A percentile compares a stretch with the other conserved stretches of the same genome.
These are phyloP conservation scores for Ceratobasidium sp. DNA, from an alignment of 1,284 basidiomycete genomes.

Conservation along the genomic window DNA sequence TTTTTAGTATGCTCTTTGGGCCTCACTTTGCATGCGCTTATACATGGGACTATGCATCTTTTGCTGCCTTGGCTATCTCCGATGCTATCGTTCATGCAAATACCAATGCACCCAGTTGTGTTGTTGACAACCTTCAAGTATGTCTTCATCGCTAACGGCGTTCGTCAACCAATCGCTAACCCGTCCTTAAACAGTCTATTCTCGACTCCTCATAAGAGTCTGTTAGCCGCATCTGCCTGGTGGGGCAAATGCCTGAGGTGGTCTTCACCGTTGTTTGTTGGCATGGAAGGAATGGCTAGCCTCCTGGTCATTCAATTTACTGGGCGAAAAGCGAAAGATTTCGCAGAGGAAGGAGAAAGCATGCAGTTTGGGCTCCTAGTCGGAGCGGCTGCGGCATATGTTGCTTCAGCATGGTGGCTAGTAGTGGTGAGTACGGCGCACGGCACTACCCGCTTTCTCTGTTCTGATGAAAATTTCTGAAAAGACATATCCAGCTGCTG, in stretches of 20 bases:
- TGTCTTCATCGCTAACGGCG: slow-evolving; percentile 64
- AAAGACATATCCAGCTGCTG: slow-evolving; percentile 80
- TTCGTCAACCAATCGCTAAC: slow-evolving; percentile 51
- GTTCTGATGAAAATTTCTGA: background rate
- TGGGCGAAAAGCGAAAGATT: slow-evolving; percentile 74
- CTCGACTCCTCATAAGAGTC: slow-evolving; percentile 38
- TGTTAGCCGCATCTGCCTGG: slow-evolving; percentile 63
- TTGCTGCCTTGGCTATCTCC: slow-evolving; percentile 56
- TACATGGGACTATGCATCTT: slow-evolving; percentile 46
- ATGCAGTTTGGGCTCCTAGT: slow-evolving; percentile 80
- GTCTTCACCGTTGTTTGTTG: slow-evolving; percentile 79
- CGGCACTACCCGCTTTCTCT: slow-evolving; percentile 9
- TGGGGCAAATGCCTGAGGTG: slow-evolving; percentile 79
- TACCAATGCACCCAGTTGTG: slow-evolving; percentile 82
- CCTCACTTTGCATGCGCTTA: slow-evolving; percentile 63
- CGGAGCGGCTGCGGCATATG: slow-evolving; percentile 77
- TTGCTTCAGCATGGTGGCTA: slow-evolving; percentile 82
- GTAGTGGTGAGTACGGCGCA: slow-evolving; percentile 65
- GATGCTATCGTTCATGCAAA: slow-evolving; percentile 75
- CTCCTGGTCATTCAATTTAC: slow-evolving; percentile 76
- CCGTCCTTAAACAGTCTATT: slow-evolving; percentile 60
- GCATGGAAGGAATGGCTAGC: slow-evolving; percentile 85
- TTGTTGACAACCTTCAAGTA: slow-evolving; percentile 80
- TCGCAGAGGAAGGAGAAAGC: slow-evolving; percentile 73
- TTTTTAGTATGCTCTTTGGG: slow-evolving; percentile 84